phyloP scores from a whole-genome alignment of 768 basidiomycete genomes.

The Trametes elegans region DNA sequence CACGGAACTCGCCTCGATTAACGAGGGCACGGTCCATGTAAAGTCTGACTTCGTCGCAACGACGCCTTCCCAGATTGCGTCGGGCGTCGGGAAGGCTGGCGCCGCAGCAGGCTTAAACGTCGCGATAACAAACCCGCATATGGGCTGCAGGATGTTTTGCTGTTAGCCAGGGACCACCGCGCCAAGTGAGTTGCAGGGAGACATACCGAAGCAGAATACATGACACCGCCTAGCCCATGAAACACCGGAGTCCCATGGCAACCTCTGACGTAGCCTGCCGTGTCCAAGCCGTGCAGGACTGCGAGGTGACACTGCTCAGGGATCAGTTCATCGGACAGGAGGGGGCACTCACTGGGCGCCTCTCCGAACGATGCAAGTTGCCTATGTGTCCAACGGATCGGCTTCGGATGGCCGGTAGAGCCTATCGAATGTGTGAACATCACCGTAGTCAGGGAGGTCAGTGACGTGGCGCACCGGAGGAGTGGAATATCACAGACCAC shows the following conservation, averaged over 20 bases:
- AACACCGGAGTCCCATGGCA: conserved; percentile 16
- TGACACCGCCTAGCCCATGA: conserved; percentile 6
- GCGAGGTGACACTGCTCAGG: not conserved
- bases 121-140: conserved; percentile 20
- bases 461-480: conserved; percentile 5
- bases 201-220: not conserved
- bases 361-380: conserved; percentile 1
- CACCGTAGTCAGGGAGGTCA: too few relatives aligned
- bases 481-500: conserved; percentile 7
- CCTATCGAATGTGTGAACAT: conserved; percentile 5
- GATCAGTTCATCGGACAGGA: not conserved
- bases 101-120: conserved; percentile 23
- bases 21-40: conserved; percentile 24
- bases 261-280: not conserved
- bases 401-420: conserved; percentile 27
- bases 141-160: not conserved
- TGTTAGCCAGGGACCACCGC: not conserved
- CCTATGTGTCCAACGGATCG: conserved; percentile 22
- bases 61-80: conserved; percentile 17
- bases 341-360: conserved; percentile 14
- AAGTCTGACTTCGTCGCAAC: conserved; percentile 13
- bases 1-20: conserved; percentile 25
- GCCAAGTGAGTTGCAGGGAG: not conserved
- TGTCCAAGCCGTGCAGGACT: not conserved
- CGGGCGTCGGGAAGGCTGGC: conserved; percentile 24